Conservation (phyloP, 441 rosid species). For the Populus trichocarpa region DNA sequence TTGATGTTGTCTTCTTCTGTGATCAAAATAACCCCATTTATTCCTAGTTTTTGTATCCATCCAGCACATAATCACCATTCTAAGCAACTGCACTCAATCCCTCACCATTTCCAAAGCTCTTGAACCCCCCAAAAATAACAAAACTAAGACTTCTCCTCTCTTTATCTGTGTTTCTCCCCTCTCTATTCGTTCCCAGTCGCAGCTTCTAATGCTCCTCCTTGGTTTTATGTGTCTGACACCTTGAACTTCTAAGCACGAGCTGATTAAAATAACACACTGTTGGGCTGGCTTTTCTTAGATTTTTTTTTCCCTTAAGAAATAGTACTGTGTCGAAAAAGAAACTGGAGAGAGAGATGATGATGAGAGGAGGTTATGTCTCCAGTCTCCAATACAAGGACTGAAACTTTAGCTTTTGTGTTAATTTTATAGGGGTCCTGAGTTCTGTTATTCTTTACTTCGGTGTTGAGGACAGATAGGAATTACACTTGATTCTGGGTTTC, state of each 20-base stretch:
- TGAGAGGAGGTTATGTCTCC: slow-evolving; percentile 48
- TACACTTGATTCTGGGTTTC: slow-evolving; percentile 44
- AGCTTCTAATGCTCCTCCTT: slow-evolving; percentile 34
- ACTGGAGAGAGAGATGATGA: background rate
- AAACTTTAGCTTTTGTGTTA: slow-evolving; percentile 57
- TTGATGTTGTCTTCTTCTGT: slow-evolving; percentile 45
- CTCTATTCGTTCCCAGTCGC: slow-evolving; percentile 11
- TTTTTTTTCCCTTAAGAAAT: background rate
- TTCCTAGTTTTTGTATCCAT: slow-evolving; percentile 48
- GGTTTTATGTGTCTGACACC: slow-evolving; percentile 35
- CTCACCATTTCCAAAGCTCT: slow-evolving; percentile 50
- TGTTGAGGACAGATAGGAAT: slow-evolving; percentile 41
- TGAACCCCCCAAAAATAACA: slow-evolving; percentile 19
- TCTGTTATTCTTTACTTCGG: slow-evolving; percentile 49
- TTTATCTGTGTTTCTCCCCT: slow-evolving; percentile 10
- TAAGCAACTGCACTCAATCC: slow-evolving; percentile 28
- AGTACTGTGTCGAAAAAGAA: background rate
- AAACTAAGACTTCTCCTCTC: slow-evolving; percentile 9
- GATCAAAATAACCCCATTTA: slow-evolving; percentile 44
- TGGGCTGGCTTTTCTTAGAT: slow-evolving; percentile 49
- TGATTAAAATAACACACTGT: slow-evolving; percentile 15
- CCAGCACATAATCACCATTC: slow-evolving; percentile 31
- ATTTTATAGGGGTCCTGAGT: slow-evolving; percentile 31
- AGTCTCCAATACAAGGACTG: slow-evolving; percentile 72
- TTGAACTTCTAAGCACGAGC: slow-evolving; percentile 30